Percentiles rank a stretch among this genome's conserved stretches.
These are phyloP conservation scores for Eucalyptus albens DNA, from an alignment of 345 rosid genomes.

Conservation along the genomic window DNA sequence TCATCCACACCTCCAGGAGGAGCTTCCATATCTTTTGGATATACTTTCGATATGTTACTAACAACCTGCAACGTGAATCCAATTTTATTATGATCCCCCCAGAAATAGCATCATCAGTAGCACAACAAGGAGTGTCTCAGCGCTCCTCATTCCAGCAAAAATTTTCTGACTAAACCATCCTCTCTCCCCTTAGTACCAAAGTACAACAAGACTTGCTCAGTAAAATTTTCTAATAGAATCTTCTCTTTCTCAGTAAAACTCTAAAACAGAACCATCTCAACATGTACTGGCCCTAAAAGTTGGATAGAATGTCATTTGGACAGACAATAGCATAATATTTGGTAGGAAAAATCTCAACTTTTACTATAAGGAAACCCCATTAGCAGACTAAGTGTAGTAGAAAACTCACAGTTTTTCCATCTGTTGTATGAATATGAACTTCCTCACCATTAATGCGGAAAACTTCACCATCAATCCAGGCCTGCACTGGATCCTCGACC, in stretches of 20 bases:
- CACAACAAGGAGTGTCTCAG: not conserved
- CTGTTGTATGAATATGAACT: constrained; percentile 52
- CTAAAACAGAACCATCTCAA: not conserved
- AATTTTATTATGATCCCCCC: not conserved
- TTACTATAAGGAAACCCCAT: not conserved
- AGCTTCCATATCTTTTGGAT: constrained; percentile 94
- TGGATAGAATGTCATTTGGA: not conserved
- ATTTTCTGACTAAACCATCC: not conserved
- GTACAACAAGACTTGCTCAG: not conserved
- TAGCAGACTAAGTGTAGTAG: not conserved
- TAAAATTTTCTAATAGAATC: not conserved
- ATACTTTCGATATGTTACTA: constrained; percentile 67
- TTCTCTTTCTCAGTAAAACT: not conserved
- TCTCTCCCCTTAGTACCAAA: not conserved
- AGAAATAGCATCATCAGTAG: not conserved
- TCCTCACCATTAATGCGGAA: constrained; percentile 58
- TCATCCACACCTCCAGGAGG: constrained; percentile 99
- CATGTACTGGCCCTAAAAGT: not conserved
- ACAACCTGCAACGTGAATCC: constrained; percentile 47
- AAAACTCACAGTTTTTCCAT: constrained; percentile 67
- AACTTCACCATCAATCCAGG: constrained; percentile 98
- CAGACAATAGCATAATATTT: not conserved
- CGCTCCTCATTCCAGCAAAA: not conserved
- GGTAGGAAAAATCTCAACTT: not conserved
- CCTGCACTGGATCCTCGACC: constrained; percentile 72